phyloP scores from a whole-genome alignment of 805 yeast genomes.

The Kazachstania viticola region DNA sequence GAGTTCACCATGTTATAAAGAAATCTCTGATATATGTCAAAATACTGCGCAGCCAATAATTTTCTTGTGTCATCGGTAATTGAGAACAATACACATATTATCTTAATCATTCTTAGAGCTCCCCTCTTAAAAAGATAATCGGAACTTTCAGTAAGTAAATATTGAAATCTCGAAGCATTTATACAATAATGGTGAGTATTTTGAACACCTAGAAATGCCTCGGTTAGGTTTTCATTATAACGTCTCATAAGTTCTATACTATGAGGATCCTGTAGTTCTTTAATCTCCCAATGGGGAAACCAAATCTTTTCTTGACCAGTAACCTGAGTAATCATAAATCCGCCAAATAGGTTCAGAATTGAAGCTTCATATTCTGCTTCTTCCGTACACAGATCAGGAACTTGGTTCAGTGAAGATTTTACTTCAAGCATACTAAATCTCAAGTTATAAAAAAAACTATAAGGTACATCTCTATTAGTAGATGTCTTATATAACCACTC shows the following conservation, averaged over 20 bases:
- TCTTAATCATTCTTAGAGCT: conserved; percentile 12
- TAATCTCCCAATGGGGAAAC: conserved; percentile 21
- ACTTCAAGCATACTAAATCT: conserved; percentile 15
- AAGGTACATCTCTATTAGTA: conserved; percentile 3
- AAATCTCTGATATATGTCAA: conserved; percentile 63
- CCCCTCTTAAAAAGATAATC: conserved; percentile 11
- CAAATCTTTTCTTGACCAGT: conserved; percentile 7
- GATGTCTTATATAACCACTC: conserved; percentile 15
- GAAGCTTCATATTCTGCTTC: conserved; percentile 1
- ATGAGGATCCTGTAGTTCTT: conserved; percentile 6
- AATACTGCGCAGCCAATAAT: conserved; percentile 50
- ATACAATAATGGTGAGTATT: conserved; percentile 11
- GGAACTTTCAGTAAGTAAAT: conserved; percentile 22
- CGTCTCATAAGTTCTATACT: conserved; percentile 9
- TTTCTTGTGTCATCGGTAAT: conserved; percentile 39
- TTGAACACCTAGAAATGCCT: conserved; percentile 7
- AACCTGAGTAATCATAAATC: conserved; percentile 17
- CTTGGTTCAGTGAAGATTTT: conserved; percentile 4
- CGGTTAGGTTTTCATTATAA: conserved; percentile 15
- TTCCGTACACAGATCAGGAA: no score
- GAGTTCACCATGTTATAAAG: conserved; percentile 20
- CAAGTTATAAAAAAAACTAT: conserved; percentile 8
- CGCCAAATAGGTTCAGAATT: conserved; percentile 21
- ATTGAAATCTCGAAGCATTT: conserved; percentile 33
- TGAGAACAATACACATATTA: conserved; percentile 15